Base-by-base conservation (phyloP, 495 filamentous ascomycete species). In the Xylaria flabelliformis region DNA sequence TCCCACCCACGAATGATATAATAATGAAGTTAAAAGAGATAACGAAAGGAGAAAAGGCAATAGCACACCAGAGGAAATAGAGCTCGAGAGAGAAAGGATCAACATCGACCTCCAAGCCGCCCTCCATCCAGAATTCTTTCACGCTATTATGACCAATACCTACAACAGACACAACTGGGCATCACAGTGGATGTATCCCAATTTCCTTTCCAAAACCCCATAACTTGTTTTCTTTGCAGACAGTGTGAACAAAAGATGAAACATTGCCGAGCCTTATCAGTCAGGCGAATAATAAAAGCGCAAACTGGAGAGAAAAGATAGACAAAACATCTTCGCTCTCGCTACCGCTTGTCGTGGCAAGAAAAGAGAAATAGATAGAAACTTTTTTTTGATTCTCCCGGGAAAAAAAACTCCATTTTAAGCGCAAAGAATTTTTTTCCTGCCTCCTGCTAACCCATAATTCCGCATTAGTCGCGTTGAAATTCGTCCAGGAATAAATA, bases 401-500 rank as follows among this genome's bases (percentile, higher is more conserved):
- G 7, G 8, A 39, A 39, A 10, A 21, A 42, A 51, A 64, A 71
- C 36, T 56, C 69, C 69, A 12, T 71, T 55, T 53, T 41, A 53
- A 34, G 34, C 44, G 61, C 21, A 46, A 44, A 24, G 44, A 26
- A 50, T 50, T n/a, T 50, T 26, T 26, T 64, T 55, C 55, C 44
- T 15, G 24, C 46, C 68, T 24, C 41, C 67, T 44, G 56, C 41
- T 62, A 29, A 9, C 21, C 67, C 67, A 42, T 56, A 46, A 51
- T n/a, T 21, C 26, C 66, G 53, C 66, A n/a, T 46, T 59, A 17
- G 59, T 69, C 55, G 17, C 29, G 55, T 50, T 48, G 29, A 19
- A 71, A 64, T 64, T 67, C 62, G 70, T 66, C 21, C 62, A 56
- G 29, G 41, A 67, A 67, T 17, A 67, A 67, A 67, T 41, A 67